A percentile compares a stretch with the other conserved stretches of the same genome.
These are phyloP conservation scores for Mediolabrus comicus DNA, from an alignment of 108 stramenopile genomes.

Conservation along the genomic window DNA sequence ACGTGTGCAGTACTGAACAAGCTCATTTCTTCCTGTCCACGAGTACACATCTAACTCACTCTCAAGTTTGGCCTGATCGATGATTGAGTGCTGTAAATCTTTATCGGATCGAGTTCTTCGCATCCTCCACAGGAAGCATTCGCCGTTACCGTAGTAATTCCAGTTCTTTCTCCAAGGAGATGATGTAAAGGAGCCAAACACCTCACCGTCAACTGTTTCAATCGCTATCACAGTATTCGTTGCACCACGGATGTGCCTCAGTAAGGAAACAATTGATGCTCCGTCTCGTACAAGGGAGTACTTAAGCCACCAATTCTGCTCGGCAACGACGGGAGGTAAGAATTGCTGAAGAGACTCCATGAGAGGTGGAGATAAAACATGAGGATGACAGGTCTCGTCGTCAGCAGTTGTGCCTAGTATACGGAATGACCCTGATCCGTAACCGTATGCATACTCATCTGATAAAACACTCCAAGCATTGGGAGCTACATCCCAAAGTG, in stretches of 20 bases:
- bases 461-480: slow-evolving; percentile 78
- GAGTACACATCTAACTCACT: slow-evolving; percentile 76
- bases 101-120: slow-evolving; percentile 54
- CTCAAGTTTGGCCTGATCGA: slow-evolving; percentile 77
- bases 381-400: slow-evolving; percentile 54
- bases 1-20: slow-evolving; percentile 62
- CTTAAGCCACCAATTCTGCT: slow-evolving; percentile 76
- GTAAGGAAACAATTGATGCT: slow-evolving; percentile 59
- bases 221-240: slow-evolving; percentile 71
- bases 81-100: slow-evolving; percentile 47
- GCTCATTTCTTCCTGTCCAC: slow-evolving; percentile 48
- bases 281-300: slow-evolving; percentile 80
- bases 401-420: slow-evolving; percentile 60
- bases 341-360: slow-evolving; percentile 71
- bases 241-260: slow-evolving; percentile 58
- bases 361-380: slow-evolving; percentile 72
- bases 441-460: slow-evolving; percentile 80
- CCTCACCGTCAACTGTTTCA: slow-evolving; percentile 76
- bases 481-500: slow-evolving; percentile 16
- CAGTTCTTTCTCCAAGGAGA: slow-evolving; percentile 59
- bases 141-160: slow-evolving; percentile 66
- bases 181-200: slow-evolving; percentile 76
- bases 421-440: slow-evolving; percentile 49
- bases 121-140: slow-evolving; percentile 78
- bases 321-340: slow-evolving; percentile 44